Conservation (phyloP, 371 early-diverging fungal species). For the Paraphysoderma sedebokerense region DNA sequence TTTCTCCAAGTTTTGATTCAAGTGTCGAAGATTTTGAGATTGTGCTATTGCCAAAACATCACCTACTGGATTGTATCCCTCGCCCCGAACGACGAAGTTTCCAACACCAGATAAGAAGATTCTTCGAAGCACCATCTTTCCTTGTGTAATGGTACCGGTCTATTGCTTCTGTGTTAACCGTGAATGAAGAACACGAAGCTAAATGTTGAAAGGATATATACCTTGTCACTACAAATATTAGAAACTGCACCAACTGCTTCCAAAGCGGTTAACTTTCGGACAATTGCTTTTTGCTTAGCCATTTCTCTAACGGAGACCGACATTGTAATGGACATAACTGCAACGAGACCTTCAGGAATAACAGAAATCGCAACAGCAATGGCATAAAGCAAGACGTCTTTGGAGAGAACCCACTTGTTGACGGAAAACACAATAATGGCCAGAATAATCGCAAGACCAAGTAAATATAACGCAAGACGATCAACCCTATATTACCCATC, state of each 20-base stretch:
- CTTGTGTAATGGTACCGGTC: conserved; percentile 83
- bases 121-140: conserved; percentile 58
- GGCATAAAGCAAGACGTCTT: background rate
- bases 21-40: too few relatives aligned
- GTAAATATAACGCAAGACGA: too few relatives aligned
- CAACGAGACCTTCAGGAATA: conserved; percentile 89
- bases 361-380: conserved; percentile 21
- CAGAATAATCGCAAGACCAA: background rate
- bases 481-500: too few relatives aligned
- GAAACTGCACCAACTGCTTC: conserved; percentile 8
- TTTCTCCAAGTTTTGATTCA: too few relatives aligned
- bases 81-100: conserved; percentile 37
- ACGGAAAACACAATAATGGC: conserved; percentile 12
- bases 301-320: conserved; percentile 4
- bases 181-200: background rate
- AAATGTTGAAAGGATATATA: too few relatives aligned
- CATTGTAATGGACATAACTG: conserved; percentile 24
- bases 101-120: conserved; percentile 46
- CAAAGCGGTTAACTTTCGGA: conserved; percentile 7
- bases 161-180: background rate
- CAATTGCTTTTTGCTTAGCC: conserved; percentile 14
- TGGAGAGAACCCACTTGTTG: background rate
- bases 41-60: conserved; percentile 40
- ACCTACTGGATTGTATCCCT: conserved; percentile 40
- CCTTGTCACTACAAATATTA: conserved; percentile 7